phyloP scores from a whole-genome alignment of 2,329 filamentous ascomycete genomes.

The Fusarium sp. region DNA sequence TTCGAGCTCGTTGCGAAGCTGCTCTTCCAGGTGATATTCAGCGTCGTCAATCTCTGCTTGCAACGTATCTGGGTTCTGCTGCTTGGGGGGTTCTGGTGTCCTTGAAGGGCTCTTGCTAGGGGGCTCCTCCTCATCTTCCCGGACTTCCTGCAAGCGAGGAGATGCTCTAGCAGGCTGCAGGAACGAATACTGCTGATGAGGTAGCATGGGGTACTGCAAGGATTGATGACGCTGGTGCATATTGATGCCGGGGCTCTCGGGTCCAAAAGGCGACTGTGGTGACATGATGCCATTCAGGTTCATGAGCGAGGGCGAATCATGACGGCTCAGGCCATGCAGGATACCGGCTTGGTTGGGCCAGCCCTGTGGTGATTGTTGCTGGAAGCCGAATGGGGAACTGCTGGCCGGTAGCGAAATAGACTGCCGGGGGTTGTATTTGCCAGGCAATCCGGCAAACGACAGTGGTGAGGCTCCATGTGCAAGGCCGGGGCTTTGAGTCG shows the following conservation, averaged over 20 bases:
- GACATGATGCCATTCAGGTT: constrained; percentile 72
- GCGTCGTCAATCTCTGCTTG: constrained; percentile 90
- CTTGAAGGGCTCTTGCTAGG: constrained; percentile 67
- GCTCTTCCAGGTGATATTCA: constrained; percentile 87
- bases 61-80: constrained; percentile 76
- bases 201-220: constrained; percentile 70
- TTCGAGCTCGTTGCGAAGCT: constrained; percentile 83
- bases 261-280: constrained; percentile 75
- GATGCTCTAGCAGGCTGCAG: constrained; percentile 70
- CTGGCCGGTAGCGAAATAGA: constrained; percentile 78
- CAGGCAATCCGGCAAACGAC: constrained; percentile 73
- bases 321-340: constrained; percentile 67
- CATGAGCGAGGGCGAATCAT: constrained; percentile 75
- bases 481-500: constrained; percentile 74
- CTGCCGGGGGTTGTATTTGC: constrained; percentile 78
- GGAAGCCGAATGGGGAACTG: constrained; percentile 78
- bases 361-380: constrained; percentile 71
- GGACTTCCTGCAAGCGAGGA: constrained; percentile 78
- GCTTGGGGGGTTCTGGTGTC: constrained; percentile 66
- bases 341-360: constrained; percentile 73
- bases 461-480: constrained; percentile 80
- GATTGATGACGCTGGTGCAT: constrained; percentile 73
- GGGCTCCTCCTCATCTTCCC: constrained; percentile 80
- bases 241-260: constrained; percentile 64
- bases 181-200: constrained; percentile 70